phyloP scores from a whole-genome alignment of 345 rosid species.

The Acer campestre region DNA sequence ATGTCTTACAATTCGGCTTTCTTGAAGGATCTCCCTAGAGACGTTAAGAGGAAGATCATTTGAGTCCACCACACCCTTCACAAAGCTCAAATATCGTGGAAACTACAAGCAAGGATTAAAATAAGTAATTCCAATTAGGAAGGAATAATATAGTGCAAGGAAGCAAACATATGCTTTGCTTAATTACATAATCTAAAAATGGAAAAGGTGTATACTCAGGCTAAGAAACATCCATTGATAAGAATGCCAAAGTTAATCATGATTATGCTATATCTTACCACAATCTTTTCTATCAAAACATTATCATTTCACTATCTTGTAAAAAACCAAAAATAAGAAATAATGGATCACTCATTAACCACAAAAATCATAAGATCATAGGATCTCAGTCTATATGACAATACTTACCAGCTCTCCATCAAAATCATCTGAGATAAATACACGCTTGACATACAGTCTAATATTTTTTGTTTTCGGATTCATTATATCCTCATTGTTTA shows the following conservation, averaged over 20 bases:
- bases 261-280: neutral
- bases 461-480: slow-evolving; percentile 95
- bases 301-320: neutral
- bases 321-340: neutral
- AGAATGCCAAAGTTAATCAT: neutral
- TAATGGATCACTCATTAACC: neutral
- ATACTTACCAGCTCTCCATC: slow-evolving; percentile 96
- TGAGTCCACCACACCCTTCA: slow-evolving; percentile 95
- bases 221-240: neutral
- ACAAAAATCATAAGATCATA: neutral
- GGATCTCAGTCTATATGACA: slow-evolving; percentile 1
- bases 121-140: slow-evolving; percentile 4
- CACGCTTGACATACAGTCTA: slow-evolving; percentile 89
- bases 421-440: slow-evolving; percentile 98
- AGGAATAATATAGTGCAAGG: neutral
- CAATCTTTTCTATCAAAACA: neutral
- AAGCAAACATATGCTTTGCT: neutral
- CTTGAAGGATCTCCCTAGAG: slow-evolving; percentile 97
- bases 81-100: slow-evolving; percentile 95
- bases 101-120: slow-evolving; percentile 51
- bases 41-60: slow-evolving; percentile 97
- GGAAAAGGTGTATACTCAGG: neutral
- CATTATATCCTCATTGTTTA: slow-evolving; percentile 80
- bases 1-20: slow-evolving; percentile 72
- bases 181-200: neutral